Evolutionary conservation across 2,329 filamentous ascomycete genomes (phyloP).

Genomic region (Ceratocystis albifundus): DNA sequence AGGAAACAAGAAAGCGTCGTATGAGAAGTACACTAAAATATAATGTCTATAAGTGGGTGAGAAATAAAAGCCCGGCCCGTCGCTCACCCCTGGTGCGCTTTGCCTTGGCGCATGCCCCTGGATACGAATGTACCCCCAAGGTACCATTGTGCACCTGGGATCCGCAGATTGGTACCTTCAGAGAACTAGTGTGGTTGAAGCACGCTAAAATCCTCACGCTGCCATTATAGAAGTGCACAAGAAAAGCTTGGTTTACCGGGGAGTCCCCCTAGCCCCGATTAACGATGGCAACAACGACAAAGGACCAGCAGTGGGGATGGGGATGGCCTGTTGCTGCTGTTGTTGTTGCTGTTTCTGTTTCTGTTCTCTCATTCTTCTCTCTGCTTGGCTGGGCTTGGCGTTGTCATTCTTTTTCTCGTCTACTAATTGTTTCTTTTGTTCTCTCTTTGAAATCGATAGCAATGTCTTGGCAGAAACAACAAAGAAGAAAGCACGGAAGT

Average conservation of each 20-base stretch:
- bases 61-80: not conserved
- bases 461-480: constrained; percentile 5
- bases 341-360: not conserved
- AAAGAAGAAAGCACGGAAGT: not conserved
- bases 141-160: not conserved
- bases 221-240: constrained; percentile 2
- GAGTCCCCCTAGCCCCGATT: not conserved
- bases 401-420: not conserved
- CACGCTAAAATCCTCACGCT: not conserved
- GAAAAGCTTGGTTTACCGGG: constrained; percentile 4
- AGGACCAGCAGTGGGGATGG: not conserved
- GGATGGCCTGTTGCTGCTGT: not conserved
- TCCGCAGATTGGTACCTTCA: not conserved
- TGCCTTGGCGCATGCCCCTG: constrained; percentile 2
- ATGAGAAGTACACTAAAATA: constrained; percentile 3
- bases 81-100: not conserved
- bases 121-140: constrained; percentile 4
- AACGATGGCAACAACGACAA: constrained; percentile 1
- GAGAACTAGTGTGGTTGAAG: not conserved
- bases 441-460: not conserved
- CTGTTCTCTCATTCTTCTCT: not conserved
- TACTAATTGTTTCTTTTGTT: constrained; percentile 5
- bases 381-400: constrained; percentile 6
- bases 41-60: not conserved
- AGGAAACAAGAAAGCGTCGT: not conserved